Evolutionary conservation across 1,284 basidiomycete genomes (phyloP), one percentile per base, ranked within the genome.

Genomic region (Fomes fomentarius): DNA sequence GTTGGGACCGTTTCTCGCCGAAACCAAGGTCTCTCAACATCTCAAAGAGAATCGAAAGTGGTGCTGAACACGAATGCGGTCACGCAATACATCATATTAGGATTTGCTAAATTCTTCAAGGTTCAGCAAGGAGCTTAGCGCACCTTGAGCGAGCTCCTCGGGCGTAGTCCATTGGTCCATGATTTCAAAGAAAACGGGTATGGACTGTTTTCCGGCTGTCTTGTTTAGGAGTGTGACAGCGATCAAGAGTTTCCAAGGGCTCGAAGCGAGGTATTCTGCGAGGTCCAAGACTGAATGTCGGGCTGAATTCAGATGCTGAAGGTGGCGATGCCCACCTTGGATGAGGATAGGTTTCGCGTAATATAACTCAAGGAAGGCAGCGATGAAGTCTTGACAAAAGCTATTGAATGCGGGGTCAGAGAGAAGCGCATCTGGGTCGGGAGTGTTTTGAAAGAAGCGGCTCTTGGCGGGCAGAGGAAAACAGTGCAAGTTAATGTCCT

Each of bases 211-310:
- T n/a, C 78, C 81, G 0, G 75, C 64, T 0, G 83, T 84, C 66
- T 82, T 82, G 63, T 85, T 84, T 10, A 85, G 72, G 5, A 85
- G 70, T 24, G 75, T 82, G 15, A 79, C 76, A 1, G 78, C 80
- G 12, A 84, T 69, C 12, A 85, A 67, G 8, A 84, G 62, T 58
- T 79, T 83, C 80, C 81, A 84, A 12, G 80, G 78, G 59, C 82
- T 75, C 35, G 75, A 57, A 0, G 77, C 72, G 11, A 84, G 68
- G 25, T 64, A 56, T 60, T 83, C 82, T 84, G 58, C 4, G 24
- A 3, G 21, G 7, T 19, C 15, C 10, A 31, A 14, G 7, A 34
- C 6, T 26, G n/a, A n/a, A n/a, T 21, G n/a, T 47, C 21, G 3
- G 41, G 30, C 19, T 21, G 2, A 14, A 14, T 3, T 4, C 6